Conservation (phyloP, 768 basidiomycete species). For the Phylloporus rhodoxanthus region DNA sequence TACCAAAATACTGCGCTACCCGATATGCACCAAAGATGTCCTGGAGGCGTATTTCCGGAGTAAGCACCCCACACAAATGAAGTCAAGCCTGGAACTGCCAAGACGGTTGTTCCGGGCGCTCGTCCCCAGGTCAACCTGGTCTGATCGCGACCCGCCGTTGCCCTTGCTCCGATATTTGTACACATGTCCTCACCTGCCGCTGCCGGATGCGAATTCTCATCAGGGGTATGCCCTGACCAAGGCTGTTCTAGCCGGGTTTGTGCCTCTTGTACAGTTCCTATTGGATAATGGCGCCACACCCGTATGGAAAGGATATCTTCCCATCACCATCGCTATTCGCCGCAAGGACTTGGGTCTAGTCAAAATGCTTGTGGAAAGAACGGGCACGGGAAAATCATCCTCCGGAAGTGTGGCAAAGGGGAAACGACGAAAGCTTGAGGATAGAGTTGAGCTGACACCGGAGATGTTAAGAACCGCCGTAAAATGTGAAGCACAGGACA, state of each 20-base stretch:
- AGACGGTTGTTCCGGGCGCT: constrained; percentile 60
- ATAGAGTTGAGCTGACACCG: constrained; percentile 48
- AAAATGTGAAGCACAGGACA: constrained; percentile 56
- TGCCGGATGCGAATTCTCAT: constrained; percentile 57
- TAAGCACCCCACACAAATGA: background rate
- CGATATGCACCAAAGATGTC: constrained; percentile 35
- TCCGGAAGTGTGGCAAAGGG: constrained; percentile 13
- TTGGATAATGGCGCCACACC: constrained; percentile 73
- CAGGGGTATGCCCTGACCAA: constrained; percentile 78
- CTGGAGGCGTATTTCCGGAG: constrained; percentile 43
- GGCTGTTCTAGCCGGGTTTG: constrained; percentile 62
- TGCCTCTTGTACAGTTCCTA: constrained; percentile 64
- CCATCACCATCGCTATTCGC: constrained; percentile 71
- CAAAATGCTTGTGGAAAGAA: constrained; percentile 69
- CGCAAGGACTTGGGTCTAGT: constrained; percentile 64
- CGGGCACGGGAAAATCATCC: constrained; percentile 18
- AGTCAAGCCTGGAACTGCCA: constrained; percentile 48
- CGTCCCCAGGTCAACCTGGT: constrained; percentile 37
- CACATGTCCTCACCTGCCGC: constrained; percentile 32
- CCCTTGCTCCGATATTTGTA: constrained; percentile 61
- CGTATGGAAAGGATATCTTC: constrained; percentile 48
- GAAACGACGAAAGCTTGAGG: constrained; percentile 54
- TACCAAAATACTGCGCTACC: constrained; percentile 44
- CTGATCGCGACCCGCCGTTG: constrained; percentile 48
- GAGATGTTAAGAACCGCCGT: constrained; percentile 66